Evolutionary conservation across 139 green algal species (phyloP).

Genomic region (Gonium pectorale): DNA sequence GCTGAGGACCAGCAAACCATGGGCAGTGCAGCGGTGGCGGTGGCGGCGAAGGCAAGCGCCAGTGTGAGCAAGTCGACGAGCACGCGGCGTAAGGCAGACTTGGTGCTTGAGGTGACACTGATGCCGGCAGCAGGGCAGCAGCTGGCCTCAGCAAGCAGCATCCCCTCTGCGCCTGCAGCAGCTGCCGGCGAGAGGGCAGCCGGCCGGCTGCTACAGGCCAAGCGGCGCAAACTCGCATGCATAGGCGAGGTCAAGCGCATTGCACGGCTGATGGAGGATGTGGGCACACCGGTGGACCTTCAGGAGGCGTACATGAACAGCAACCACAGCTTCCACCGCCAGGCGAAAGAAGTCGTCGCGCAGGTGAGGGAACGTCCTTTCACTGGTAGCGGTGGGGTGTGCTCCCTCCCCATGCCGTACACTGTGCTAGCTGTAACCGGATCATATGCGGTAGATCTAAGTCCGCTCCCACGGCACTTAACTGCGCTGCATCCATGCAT

Average conservation of each 20-base stretch:
- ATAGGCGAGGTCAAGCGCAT: neutral
- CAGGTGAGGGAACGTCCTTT: neutral
- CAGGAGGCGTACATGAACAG: neutral
- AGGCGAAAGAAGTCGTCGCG: neutral
- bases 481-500: neutral
- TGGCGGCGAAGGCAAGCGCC: neutral
- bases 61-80: neutral
- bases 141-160: too few species aligned
- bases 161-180: too few species aligned
- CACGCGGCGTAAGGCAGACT: neutral
- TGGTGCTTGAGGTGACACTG: neutral
- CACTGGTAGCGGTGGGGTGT: neutral
- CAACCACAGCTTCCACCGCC: neutral
- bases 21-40: too few species aligned
- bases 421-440: too few species aligned
- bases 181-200: too few species aligned
- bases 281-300: neutral
- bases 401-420: too few species aligned
- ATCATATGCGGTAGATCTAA: too few species aligned
- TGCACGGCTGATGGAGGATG: neutral
- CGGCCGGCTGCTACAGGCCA: neutral
- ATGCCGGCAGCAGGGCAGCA: neutral
- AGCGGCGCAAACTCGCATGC: neutral
- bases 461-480: too few species aligned
- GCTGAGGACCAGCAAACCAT: neutral